Evolutionary conservation across 805 yeast genomes (phyloP).

Genomic region (Debaryomyces hansenii): DNA sequence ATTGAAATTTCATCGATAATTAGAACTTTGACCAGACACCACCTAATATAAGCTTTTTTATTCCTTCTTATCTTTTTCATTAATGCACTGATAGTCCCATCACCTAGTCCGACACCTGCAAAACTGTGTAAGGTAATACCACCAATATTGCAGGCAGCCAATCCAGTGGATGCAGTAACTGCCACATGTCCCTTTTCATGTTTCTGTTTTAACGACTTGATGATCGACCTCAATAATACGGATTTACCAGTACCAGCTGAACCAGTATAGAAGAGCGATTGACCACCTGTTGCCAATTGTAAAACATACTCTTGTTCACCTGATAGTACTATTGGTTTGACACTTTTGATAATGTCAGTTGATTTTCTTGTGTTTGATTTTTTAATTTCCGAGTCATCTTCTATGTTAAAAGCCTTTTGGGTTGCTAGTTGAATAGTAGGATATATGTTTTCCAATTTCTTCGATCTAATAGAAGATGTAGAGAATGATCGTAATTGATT

Average conservation of each 20-base stretch:
- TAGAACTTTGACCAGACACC: constrained; percentile 59
- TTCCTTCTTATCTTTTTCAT: constrained; percentile 54
- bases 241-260: constrained; percentile 99
- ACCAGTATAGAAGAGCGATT: constrained; percentile 87
- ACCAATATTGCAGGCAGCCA: constrained; percentile 81
- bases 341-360: constrained; percentile 18
- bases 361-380: background rate
- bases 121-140: constrained; percentile 77
- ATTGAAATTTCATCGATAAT: constrained; percentile 79
- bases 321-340: constrained; percentile 37
- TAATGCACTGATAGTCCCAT: constrained; percentile 47
- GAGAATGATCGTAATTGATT: constrained; percentile 7
- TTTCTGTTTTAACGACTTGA: constrained; percentile 48
- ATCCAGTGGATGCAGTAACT: constrained; percentile 82
- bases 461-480: constrained; percentile 3
- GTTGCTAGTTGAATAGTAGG: constrained; percentile 32
- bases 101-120: constrained; percentile 76
- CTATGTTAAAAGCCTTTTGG: constrained; percentile 13
- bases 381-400: background rate
- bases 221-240: constrained; percentile 67
- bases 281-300: constrained; percentile 61
- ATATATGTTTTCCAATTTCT: constrained; percentile 8
- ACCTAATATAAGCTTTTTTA: constrained; percentile 48
- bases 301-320: constrained; percentile 67
- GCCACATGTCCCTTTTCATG: constrained; percentile 57